Conservation (phyloP, 139 green algal genomes). For the Diplosphaera chodatii region DNA sequence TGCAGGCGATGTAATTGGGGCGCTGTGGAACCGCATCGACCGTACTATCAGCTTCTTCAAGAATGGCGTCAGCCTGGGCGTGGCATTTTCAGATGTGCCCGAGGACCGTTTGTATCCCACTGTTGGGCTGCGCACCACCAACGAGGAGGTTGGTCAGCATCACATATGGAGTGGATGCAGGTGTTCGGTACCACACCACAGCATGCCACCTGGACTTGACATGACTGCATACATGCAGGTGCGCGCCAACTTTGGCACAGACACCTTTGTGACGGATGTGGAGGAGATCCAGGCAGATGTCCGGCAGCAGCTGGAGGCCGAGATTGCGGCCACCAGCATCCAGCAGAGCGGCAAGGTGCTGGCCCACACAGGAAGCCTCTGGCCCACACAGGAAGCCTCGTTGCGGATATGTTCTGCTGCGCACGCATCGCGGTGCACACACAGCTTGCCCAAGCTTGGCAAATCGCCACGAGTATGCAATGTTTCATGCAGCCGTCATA, state of each 20-base stretch:
- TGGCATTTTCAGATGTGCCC: conserved; percentile 60
- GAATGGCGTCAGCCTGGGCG: conserved; percentile 56
- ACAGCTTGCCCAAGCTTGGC: too few species aligned
- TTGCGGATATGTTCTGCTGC: too few species aligned
- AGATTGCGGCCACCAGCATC: conserved; percentile 10
- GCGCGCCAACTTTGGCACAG: conserved; percentile 51
- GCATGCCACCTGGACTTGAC: too few species aligned
- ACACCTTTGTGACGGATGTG: conserved; percentile 36
- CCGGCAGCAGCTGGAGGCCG: conserved; percentile 15
- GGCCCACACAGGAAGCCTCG: too few species aligned
- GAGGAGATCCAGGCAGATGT: conserved; percentile 16
- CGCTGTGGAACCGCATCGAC: conserved; percentile 42
- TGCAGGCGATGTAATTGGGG: conserved; percentile 54
- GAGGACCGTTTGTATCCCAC: conserved; percentile 60
- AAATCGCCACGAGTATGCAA: too few species aligned
- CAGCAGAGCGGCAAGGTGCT: conserved; percentile 11
- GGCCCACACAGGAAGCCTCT: too few species aligned
- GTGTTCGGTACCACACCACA: too few species aligned
- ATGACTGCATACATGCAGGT: conserved; percentile 27
- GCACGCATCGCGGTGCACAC: too few species aligned
- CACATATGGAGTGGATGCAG: too few species aligned
- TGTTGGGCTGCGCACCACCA: conserved; percentile 66
- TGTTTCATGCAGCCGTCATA: conserved; percentile 4
- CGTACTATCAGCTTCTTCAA: conserved; percentile 53
- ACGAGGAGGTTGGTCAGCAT: conserved; percentile 55